These are phyloP conservation scores for Phytophthora colocasiae DNA, from an alignment of 352 stramenopile genomes.

Conservation along the genomic window DNA sequence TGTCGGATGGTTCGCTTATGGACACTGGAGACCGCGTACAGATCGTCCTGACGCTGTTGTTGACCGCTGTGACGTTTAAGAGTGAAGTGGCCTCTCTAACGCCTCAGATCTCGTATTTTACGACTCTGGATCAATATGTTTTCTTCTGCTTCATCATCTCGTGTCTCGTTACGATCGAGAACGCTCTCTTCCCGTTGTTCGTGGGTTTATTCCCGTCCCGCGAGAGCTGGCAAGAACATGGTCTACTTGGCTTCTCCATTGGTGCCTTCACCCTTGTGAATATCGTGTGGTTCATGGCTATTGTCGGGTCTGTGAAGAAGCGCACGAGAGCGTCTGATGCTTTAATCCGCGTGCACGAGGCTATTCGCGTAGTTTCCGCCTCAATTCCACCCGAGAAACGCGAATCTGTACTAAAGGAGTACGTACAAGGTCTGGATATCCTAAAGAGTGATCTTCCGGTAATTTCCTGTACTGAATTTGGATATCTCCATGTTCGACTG, in stretches of 20 bases:
- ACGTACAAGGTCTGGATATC: conserved; percentile 25
- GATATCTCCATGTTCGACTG: conserved; percentile 44
- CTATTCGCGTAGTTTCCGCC: conserved; percentile 41
- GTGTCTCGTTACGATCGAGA: conserved; percentile 61
- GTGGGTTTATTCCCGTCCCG: conserved; percentile 22
- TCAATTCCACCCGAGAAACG: conserved; percentile 38
- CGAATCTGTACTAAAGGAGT: conserved; percentile 34
- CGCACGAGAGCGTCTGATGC: conserved; percentile 29
- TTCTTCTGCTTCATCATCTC: conserved; percentile 73
- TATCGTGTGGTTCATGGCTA: conserved; percentile 39
- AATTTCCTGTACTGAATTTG: conserved; percentile 34
- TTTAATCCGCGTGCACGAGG: conserved; percentile 48
- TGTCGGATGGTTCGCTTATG: conserved; percentile 43
- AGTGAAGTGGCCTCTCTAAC: conserved; percentile 56
- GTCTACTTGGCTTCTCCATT: conserved; percentile 44
- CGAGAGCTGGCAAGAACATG: conserved; percentile 38
- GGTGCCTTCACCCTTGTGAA: conserved; percentile 54
- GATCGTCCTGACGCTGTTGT: conserved; percentile 63
- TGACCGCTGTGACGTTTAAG: conserved; percentile 75
- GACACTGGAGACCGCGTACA: conserved; percentile 60
- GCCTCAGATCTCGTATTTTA: conserved; percentile 74
- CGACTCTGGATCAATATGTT: conserved; percentile 66
- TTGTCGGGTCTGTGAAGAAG: conserved; percentile 38
- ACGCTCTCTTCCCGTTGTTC: conserved; percentile 55
- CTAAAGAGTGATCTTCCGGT: conserved; percentile 27